A percentile compares a stretch with the other conserved stretches of the same genome.
Evolutionary conservation across 2,329 filamentous ascomycete species (phyloP).

Genomic region (Canariomyces notabilis): DNA sequence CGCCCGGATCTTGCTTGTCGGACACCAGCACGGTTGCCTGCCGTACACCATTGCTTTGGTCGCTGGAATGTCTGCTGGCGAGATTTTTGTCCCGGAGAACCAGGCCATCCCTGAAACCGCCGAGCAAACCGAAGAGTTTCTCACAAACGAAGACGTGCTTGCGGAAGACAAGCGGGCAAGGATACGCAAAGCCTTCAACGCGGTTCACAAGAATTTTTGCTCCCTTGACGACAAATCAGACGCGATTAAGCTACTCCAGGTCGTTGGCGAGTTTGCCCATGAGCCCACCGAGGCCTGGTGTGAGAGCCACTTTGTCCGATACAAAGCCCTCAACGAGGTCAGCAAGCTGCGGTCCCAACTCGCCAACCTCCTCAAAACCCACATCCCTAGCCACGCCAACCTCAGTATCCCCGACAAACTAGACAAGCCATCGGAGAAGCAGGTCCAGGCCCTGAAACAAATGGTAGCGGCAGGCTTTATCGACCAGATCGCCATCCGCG

Average conservation of each 20-base stretch:
- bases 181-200: slow-evolving; percentile 57
- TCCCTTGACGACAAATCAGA: slow-evolving; percentile 79
- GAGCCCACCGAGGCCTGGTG: slow-evolving; percentile 71
- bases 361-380: slow-evolving; percentile 69
- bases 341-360: slow-evolving; percentile 79
- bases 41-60: slow-evolving; percentile 85
- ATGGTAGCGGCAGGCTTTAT: slow-evolving; percentile 90
- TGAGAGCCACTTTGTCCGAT: slow-evolving; percentile 74
- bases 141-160: slow-evolving; percentile 63
- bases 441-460: slow-evolving; percentile 78
- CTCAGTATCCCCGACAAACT: slow-evolving; percentile 53
- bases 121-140: slow-evolving; percentile 44
- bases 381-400: slow-evolving; percentile 62
- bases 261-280: slow-evolving; percentile 80
- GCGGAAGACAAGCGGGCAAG: slow-evolving; percentile 66
- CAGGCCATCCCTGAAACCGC: slow-evolving; percentile 61
- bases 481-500: slow-evolving; percentile 88
- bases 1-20: slow-evolving; percentile 85
- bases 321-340: slow-evolving; percentile 82
- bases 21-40: slow-evolving; percentile 74
- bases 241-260: slow-evolving; percentile 83
- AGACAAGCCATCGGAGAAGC: slow-evolving; percentile 56
- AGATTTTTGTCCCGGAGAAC: slow-evolving; percentile 79
- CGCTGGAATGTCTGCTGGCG: slow-evolving; percentile 79
- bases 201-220: slow-evolving; percentile 72